Evolutionary conservation across 2,329 filamentous ascomycete genomes (phyloP), one percentile per base, ranked within the genome.

Genomic region (Exophiala oligosperma): DNA sequence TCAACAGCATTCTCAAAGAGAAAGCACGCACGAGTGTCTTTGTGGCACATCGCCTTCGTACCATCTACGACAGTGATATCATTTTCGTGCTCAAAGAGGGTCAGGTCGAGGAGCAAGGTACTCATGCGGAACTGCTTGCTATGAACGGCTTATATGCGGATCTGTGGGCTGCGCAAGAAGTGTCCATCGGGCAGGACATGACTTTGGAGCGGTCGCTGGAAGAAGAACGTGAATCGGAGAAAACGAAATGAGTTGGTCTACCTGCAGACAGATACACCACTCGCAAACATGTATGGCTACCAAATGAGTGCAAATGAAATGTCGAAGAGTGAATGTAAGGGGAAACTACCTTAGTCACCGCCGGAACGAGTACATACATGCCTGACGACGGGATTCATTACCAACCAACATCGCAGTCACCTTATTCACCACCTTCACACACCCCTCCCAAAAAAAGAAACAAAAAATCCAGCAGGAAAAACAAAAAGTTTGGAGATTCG

Each of bases 11-110:
- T 53, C 78, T 97, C 54, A 89, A 88, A 66, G 92, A 96, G 69
- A 96, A 96, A 77, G 80, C 80, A 2, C 84, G 92, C 56, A 97
- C 94, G 0, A 97, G 92, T 66, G 90, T 99, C 1, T 97, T 97
- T 70, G 89, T 99, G 4, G 94, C 94, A 5, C 94, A 97, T 73
- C 84, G 94, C 17, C 77, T 99, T 59, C 84, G 93, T 52, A 97
- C 94, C 0, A 97, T 99, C 64, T 96, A 90, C 69, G 94, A 97
- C 69, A 90, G 90, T 40, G 90, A 97, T 74, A 78, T 92, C 67
- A 97, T 97, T 67, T 92, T 97, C 67, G 94, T 97, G 38, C 77
- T 97, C 56, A 88, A 87, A 70, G 87, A 90, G 60, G 94, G 94
- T 0, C 79, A 79, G 12, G 92, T 97, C n/a, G 91, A 87, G 2